Evolutionary conservation across 2,329 filamentous ascomycete genomes (phyloP), one percentile per base, ranked within the genome.

Genomic region (Dactylellina haptotyla): DNA sequence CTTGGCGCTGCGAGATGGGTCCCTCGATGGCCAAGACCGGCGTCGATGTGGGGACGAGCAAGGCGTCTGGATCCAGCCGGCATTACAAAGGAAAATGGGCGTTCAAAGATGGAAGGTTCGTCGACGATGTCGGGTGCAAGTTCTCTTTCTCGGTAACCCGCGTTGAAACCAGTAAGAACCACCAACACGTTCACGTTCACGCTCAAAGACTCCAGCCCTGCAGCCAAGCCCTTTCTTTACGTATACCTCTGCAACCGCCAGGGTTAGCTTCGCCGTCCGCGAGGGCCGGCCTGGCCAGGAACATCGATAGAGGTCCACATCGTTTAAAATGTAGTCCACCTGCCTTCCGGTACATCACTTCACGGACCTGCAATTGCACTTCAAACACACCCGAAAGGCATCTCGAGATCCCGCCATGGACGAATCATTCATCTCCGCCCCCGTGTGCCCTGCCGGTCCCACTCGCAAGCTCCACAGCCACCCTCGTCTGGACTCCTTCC

Each of bases 401-500:
- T n/a, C n/a, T n/a, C n/a, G n/a, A n/a, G n/a, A n/a, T n/a, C n/a
- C n/a, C 56, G 59, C 61, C 59, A 75, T 76, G 73, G 70, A 70
- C 65, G 48, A 62, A 32, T 48, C 66, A 3, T 58, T 75, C 41
- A 63, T 69, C 23, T 62, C 66, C 20, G 61, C 46, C n/a, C 63
- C 67, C 3, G 69, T 62, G 12, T 71, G 75, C 4, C 30, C 62
- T 16, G 70, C 75, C 66, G 41, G 65, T 73, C 50, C 76, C 57
- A 45, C 57, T 69, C 25, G 66, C 57, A 50, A 50, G 37, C 63
- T 51, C 48, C 75, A 41, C 69, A 77, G 54, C 23, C 69, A 73
- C 30, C 65, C 75, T n/a, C 58, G 73, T 26, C 58, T 71, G 23
- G 75, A 77, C 43, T 76, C 76, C 30, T 83, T 83, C 54, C 64